Evolutionary conservation across 345 rosid genomes (phyloP), one percentile per base, ranked within the genome.

Genomic region (Salix exigua): DNA sequence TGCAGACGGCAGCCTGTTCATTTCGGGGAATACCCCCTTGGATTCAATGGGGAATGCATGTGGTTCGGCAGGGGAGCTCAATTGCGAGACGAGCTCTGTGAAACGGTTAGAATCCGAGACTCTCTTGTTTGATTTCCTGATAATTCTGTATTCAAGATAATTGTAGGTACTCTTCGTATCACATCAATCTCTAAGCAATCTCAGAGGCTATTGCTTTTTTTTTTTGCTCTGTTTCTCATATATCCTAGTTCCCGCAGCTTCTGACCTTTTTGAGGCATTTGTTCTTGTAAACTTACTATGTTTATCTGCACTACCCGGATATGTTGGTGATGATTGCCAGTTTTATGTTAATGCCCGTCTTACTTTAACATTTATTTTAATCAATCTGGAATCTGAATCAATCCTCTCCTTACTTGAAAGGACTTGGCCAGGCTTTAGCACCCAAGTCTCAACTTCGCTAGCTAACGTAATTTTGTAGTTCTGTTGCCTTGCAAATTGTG

Each of bases 81-180:
- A 82, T 80, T 76, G 79, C 17, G 90, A 88, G 63, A 71, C 74
- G n/a, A 87, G 71, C 71, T 40, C 77, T 23, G 77, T 83, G 14
- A 92, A 88, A 83, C 79, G 96, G 96, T 89, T 82, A 62, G 82
- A 71, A 76, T 75, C 83, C 58, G 64, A 78, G 68, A 58, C 63
- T n/a, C 28, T n/a, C 68, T 21, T 68, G 51, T 40, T 68, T 40
- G 18, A 37, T 40, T 68, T 16, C 42, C 25, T 4, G 4, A 30
- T 40, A 6, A 68, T 44, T 42, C 9, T 58, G 26, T 58, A 58
- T 23, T 58, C 63, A n/a, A n/a, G 63, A 25, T 58, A 58, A 58
- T 9, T 25, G 5, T 58, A 10, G 11, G 4, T 9, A 58, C 63
- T 58, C 63, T 23, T 58, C 11, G 12, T n/a, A 58, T 58, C 63